phyloP scores from a whole-genome alignment of 371 early-diverging fungal species.

The Mortierella sp. region DNA sequence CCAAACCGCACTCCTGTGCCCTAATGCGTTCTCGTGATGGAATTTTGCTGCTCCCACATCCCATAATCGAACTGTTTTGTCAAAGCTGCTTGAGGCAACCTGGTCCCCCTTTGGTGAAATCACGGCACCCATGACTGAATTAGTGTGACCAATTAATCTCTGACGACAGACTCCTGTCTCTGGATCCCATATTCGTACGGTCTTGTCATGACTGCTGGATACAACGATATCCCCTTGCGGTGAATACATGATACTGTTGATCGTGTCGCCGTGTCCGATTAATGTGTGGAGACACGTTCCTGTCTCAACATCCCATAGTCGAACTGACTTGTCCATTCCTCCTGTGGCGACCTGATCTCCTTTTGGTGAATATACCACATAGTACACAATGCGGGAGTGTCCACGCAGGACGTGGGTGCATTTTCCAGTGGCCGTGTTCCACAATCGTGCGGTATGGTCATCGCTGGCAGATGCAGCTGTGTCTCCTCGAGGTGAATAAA shows the following conservation, averaged over 20 bases:
- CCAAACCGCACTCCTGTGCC: neutral
- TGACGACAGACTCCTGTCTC: neutral
- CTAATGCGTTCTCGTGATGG: no score
- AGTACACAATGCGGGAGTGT: no score
- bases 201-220: neutral
- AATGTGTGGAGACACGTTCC: neutral
- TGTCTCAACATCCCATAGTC: conserved; percentile 1
- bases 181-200: neutral
- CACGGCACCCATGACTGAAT: neutral
- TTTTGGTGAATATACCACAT: no score
- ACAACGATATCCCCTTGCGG: neutral
- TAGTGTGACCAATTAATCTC: neutral
- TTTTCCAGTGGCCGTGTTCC: no score
- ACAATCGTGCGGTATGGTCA: no score
- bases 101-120: neutral
- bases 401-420: no score
- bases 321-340: no score
- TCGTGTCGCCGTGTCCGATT: neutral
- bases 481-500: no score
- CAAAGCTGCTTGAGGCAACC: neutral
- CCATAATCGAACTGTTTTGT: neutral
- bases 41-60: no score
- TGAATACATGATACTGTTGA: neutral
- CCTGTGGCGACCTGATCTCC: no score
- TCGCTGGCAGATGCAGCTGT: no score